These are phyloP conservation scores for Penicillium sp. DNA, from an alignment of 2,329 filamentous ascomycete species.

Conservation along the genomic window DNA sequence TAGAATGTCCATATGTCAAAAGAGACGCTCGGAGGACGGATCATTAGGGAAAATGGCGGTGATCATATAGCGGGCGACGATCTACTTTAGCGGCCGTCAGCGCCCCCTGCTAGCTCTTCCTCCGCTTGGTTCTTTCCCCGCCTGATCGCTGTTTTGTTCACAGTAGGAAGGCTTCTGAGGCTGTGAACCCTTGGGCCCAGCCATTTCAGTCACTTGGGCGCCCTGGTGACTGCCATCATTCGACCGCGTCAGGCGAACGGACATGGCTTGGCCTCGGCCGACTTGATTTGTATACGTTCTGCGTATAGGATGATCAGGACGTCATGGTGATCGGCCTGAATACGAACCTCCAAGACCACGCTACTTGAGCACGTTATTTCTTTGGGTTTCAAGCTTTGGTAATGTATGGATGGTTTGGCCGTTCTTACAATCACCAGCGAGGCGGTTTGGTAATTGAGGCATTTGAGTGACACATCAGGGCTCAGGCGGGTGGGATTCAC, in stretches of 20 bases:
- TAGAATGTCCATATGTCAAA: slow-evolving; percentile 10
- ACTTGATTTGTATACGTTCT: not conserved
- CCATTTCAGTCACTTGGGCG: not conserved
- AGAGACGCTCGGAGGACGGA: not conserved
- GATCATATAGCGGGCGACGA: slow-evolving; percentile 30
- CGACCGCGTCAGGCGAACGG: slow-evolving; percentile 26
- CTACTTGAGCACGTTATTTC: not conserved
- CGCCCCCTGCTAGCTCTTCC: slow-evolving; percentile 8
- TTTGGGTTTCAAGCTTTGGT: not conserved
- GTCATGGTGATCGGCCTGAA: not conserved
- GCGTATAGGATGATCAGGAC: not conserved
- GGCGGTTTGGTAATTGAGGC: not conserved
- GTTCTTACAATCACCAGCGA: not conserved
- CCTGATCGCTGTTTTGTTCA: not conserved
- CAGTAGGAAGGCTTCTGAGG: slow-evolving; percentile 10
- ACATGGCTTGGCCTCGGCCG: slow-evolving; percentile 1
- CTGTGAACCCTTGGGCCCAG: slow-evolving; percentile 7
- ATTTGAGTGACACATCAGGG: not conserved
- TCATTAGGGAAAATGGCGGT: slow-evolving; percentile 24
- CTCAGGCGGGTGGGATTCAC: not conserved
- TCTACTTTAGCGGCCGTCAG: slow-evolving; percentile 23
- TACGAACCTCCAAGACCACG: not conserved
- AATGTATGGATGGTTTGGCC: not conserved
- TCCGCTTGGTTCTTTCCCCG: not conserved
- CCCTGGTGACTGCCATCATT: slow-evolving; percentile 24